Conservation (phyloP, 768 basidiomycete genomes). For the Suillus weaverae region DNA sequence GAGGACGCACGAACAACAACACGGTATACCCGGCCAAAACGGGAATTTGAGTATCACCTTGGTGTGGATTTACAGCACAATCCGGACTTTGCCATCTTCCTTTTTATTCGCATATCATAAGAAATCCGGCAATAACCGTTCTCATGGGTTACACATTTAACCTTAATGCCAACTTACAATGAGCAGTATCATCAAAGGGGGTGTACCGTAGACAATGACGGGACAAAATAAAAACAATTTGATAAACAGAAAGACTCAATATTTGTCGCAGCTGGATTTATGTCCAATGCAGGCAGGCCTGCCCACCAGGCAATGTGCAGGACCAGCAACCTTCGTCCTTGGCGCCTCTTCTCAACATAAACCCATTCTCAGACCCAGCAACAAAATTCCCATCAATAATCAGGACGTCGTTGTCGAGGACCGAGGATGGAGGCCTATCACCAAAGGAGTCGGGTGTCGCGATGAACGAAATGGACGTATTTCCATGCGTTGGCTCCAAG, state of each 20-base stretch:
- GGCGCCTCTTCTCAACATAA: conserved; percentile 35
- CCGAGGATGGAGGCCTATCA: conserved; percentile 2
- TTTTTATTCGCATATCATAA: neutral
- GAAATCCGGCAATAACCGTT: neutral
- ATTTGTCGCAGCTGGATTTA: conserved; percentile 14
- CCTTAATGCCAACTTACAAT: neutral
- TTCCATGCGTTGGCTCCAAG: conserved; percentile 5
- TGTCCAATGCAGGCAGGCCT: conserved; percentile 18
- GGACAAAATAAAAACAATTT: neutral
- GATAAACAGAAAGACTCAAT: neutral
- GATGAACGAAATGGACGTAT: conserved; percentile 22
- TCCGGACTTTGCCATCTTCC: neutral
- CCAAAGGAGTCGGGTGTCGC: conserved; percentile 20
- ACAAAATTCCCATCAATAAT: conserved; percentile 34
- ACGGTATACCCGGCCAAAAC: conserved; percentile 18
- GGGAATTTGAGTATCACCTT: conserved; percentile 1
- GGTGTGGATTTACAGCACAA: neutral
- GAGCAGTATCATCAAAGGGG: neutral
- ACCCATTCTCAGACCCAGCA: conserved; percentile 57
- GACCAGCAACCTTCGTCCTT: conserved; percentile 39
- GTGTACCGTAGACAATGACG: neutral
- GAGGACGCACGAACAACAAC: conserved; percentile 32
- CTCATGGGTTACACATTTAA: neutral
- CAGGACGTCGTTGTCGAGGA: conserved; percentile 19
- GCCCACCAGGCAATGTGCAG: conserved; percentile 41